Evolutionary conservation across 805 yeast species (phyloP).

Genomic region (Saturnispora diversa): DNA sequence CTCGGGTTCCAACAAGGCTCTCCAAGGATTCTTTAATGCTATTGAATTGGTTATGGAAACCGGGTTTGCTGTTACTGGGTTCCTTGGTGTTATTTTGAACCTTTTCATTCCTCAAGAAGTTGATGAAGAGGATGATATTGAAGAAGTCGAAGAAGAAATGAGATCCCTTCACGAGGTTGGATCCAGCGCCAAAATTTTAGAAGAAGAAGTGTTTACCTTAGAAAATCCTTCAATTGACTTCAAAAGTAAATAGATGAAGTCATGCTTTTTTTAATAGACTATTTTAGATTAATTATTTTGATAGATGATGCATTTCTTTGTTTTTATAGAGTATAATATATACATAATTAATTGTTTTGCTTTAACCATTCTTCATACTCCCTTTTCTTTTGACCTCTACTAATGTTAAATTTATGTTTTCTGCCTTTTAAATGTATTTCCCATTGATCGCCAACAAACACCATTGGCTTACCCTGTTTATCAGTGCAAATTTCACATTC

Average conservation of each 20-base stretch:
- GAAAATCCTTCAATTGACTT: not conserved
- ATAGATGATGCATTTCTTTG: not conserved
- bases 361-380: constrained; percentile 41
- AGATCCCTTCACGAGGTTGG: constrained; percentile 10
- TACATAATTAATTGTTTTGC: constrained; percentile 1
- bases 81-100: constrained; percentile 44
- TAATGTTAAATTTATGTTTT: constrained; percentile 52
- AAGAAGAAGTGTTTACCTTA: constrained; percentile 4
- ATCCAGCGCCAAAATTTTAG: not conserved
- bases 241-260: constrained; percentile 1
- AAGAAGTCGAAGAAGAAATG: constrained; percentile 31
- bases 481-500: constrained; percentile 61
- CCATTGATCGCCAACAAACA: constrained; percentile 73
- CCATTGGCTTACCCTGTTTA: constrained; percentile 38
- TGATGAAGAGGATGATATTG: constrained; percentile 40
- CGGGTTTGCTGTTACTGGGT: constrained; percentile 49
- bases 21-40: constrained; percentile 44
- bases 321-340: not conserved
- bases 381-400: constrained; percentile 41
- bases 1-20: constrained; percentile 35
- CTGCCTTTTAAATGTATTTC: constrained; percentile 57
- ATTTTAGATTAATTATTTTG: too few relatives aligned
- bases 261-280: too few relatives aligned
- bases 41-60: constrained; percentile 49
- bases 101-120: constrained; percentile 40